phyloP scores from a whole-genome alignment of 805 yeast genomes.

The Lachancea dasiensis region DNA sequence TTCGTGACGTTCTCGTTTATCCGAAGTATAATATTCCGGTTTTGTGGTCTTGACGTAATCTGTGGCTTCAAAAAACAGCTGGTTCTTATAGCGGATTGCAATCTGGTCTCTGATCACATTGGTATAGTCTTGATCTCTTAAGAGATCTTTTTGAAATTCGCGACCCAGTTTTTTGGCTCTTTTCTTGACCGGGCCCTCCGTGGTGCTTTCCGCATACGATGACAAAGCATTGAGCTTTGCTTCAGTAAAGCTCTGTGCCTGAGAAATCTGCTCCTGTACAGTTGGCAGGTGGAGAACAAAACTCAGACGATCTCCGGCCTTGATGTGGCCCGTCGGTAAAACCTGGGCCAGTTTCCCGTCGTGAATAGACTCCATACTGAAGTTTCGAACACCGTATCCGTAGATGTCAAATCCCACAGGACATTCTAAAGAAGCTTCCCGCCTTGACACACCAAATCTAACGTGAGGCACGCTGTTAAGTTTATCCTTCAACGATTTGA shows the following conservation, averaged over 20 bases:
- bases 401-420: constrained; percentile 96
- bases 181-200: constrained; percentile 8
- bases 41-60: constrained; percentile 42
- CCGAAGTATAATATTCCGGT: constrained; percentile 30
- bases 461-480: constrained; percentile 47
- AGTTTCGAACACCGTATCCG: constrained; percentile 86
- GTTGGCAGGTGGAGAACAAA: constrained; percentile 65
- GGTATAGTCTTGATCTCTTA: constrained; percentile 24
- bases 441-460: constrained; percentile 73
- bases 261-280: constrained; percentile 38
- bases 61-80: constrained; percentile 75
- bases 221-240: constrained; percentile 26
- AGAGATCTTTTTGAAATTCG: constrained; percentile 28
- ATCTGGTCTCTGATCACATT: constrained; percentile 75
- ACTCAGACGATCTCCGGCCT: constrained; percentile 79
- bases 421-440: constrained; percentile 86
- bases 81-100: constrained; percentile 76
- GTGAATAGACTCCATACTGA: constrained; percentile 68
- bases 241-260: constrained; percentile 36
- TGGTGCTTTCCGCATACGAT: constrained; percentile 6
- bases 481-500: constrained; percentile 19
- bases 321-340: constrained; percentile 43
- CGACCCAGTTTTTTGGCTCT: constrained; percentile 12
- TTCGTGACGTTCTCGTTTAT: constrained; percentile 32
- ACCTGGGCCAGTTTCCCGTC: constrained; percentile 36